Evolutionary conservation across 73 alveolate species (phyloP).

Genomic region (Stentor coeruleus): DNA sequence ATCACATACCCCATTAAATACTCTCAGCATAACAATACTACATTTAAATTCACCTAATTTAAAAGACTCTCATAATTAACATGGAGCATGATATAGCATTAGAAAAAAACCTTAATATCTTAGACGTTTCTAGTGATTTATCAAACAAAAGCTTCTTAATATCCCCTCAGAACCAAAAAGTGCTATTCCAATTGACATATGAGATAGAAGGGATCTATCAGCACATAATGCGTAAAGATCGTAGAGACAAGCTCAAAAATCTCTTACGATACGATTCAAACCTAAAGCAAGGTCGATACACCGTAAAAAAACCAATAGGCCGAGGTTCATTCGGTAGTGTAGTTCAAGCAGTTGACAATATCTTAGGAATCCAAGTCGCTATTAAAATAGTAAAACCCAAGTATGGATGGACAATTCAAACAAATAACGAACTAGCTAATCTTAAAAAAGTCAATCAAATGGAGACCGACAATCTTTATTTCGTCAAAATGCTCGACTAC

Average conservation of each 20-base stretch:
- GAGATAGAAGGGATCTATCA: background rate
- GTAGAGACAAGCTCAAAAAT: background rate
- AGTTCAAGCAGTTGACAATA: background rate
- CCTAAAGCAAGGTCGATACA: background rate
- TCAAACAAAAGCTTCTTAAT: background rate
- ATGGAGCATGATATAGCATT: background rate
- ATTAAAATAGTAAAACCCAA: background rate
- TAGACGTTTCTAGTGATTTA: background rate
- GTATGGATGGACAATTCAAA: background rate
- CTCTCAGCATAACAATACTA: no score
- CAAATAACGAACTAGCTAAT: background rate
- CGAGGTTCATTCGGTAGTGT: background rate
- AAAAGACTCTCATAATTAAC: background rate
- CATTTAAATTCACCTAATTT: background rate
- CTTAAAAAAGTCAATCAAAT: background rate
- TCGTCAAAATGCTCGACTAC: background rate
- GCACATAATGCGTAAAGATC: background rate
- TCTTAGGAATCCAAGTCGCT: background rate
- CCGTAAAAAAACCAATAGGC: background rate
- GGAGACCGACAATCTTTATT: background rate
- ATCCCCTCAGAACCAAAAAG: background rate
- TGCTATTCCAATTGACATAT: background rate
- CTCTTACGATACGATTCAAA: background rate
- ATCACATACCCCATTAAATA: background rate
- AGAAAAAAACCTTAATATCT: background rate